phyloP scores from a whole-genome alignment of 257 asterid genomes.

The Gardenia jasminoides region DNA sequence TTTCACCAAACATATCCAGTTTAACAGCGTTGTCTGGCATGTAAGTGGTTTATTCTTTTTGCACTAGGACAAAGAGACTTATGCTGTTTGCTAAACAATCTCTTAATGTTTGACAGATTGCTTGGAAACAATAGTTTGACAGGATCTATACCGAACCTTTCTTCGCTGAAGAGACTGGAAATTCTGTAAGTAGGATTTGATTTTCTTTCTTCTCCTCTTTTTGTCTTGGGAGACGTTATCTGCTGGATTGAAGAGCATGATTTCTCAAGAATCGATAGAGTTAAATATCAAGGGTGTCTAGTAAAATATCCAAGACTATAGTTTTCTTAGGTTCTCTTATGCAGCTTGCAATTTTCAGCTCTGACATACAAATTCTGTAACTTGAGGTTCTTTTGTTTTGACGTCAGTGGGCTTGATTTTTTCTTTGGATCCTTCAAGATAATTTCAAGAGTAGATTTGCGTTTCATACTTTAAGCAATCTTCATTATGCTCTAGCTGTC shows the following conservation, averaged over 20 bases:
- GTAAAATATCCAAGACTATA: not conserved
- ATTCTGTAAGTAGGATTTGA: conserved; percentile 57
- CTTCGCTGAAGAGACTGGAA: conserved; percentile 58
- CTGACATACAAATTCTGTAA: not conserved
- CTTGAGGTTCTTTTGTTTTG: not conserved
- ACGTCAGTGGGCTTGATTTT: no score
- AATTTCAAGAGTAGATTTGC: not conserved
- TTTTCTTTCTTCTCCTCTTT: not conserved
- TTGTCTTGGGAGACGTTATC: not conserved
- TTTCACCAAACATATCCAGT: conserved; percentile 63
- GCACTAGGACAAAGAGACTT: not conserved
- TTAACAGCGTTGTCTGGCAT: conserved; percentile 75
- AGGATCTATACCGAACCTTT: conserved; percentile 76
- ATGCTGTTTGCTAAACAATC: conserved; percentile 16
- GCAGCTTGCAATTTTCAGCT: not conserved
- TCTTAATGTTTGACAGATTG: conserved; percentile 46
- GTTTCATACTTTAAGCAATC: not conserved
- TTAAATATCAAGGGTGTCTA: not conserved
- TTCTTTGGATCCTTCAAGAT: no score
- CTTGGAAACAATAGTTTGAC: conserved; percentile 73
- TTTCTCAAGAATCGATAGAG: not conserved
- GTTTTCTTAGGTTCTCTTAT: not conserved
- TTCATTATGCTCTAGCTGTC: not conserved
- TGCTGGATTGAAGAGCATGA: not conserved
- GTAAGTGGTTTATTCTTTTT: conserved; percentile 40